A percentile compares a stretch with the other conserved stretches of the same genome.
These are phyloP conservation scores for Cruciata laevipes DNA, from an alignment of 257 asterid genomes.

Conservation along the genomic window DNA sequence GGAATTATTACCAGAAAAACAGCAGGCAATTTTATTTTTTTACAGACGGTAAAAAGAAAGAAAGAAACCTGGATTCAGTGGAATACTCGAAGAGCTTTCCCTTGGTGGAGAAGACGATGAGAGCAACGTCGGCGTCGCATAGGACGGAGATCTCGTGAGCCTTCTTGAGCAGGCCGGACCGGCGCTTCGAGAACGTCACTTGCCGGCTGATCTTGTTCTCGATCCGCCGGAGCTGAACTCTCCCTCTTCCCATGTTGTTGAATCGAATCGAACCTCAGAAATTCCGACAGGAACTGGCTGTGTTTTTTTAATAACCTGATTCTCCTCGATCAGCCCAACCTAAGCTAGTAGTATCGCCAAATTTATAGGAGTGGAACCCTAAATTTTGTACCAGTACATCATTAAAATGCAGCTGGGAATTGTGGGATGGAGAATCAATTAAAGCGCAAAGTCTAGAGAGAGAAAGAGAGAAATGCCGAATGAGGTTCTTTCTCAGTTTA, in stretches of 20 bases:
- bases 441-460: conserved; percentile 2
- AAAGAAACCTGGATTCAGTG: conserved; percentile 40
- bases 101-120: conserved; percentile 58
- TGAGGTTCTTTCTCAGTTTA: not conserved
- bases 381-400: conserved; percentile 13
- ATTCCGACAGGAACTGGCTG: not conserved
- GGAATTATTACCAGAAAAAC: not conserved
- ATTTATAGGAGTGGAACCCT: conserved; percentile 18
- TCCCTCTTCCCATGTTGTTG: conserved; percentile 69
- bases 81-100: conserved; percentile 67
- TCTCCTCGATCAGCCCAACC: not conserved
- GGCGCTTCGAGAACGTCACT: conserved; percentile 70
- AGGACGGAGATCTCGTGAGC: conserved; percentile 80
- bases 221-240: conserved; percentile 62
- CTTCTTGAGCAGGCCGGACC: conserved; percentile 60
- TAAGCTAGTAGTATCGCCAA: not conserved
- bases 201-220: conserved; percentile 78
- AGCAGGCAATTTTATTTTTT: not conserved
- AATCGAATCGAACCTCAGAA: not conserved
- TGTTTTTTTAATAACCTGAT: not conserved
- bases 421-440: not conserved
- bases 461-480: not conserved
- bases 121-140: conserved; percentile 72
- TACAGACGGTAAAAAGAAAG: not conserved
- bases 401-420: not conserved